phyloP scores from a whole-genome alignment of 2,329 filamentous ascomycete species.

The Hirsutella minnesotensis region DNA sequence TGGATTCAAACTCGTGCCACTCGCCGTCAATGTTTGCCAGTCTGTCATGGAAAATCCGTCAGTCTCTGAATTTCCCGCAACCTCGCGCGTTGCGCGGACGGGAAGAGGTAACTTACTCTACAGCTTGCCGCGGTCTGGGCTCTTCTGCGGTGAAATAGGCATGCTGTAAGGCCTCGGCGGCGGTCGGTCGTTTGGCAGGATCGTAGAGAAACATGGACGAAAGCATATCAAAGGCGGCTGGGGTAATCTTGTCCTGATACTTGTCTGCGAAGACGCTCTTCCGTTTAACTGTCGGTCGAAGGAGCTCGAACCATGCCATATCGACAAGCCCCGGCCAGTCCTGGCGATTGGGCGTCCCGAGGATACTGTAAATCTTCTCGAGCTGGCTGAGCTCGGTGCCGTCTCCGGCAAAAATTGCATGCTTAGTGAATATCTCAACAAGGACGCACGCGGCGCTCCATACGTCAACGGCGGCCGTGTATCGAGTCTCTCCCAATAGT shows the following conservation, averaged over 20 bases:
- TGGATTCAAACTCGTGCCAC: constrained; percentile 98
- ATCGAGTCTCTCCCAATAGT: constrained; percentile 81
- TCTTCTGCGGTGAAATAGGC: constrained; percentile 80
- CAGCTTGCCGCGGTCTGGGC: constrained; percentile 62
- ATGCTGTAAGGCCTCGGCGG: constrained; percentile 74
- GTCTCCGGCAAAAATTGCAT: constrained; percentile 90
- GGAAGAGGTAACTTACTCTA: constrained; percentile 73
- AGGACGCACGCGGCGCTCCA: constrained; percentile 97
- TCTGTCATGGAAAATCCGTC: constrained; percentile 25
- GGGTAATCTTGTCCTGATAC: constrained; percentile 66
- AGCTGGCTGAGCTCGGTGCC: constrained; percentile 93
- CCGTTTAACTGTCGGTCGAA: constrained; percentile 64
- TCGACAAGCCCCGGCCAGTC: constrained; percentile 89
- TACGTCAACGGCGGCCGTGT: constrained; percentile 81
- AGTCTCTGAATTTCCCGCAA: constrained; percentile 13
- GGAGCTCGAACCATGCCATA: constrained; percentile 93
- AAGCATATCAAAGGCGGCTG: constrained; percentile 73
- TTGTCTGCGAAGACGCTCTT: constrained; percentile 70
- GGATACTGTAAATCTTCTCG: constrained; percentile 87
- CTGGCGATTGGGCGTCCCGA: constrained; percentile 73
- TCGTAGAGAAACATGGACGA: constrained; percentile 82
- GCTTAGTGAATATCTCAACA: constrained; percentile 88
- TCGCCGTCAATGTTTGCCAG: constrained; percentile 77
- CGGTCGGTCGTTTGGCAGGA: constrained; percentile 69
- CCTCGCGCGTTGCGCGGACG: no score